Conservation (phyloP, 2,329 filamentous ascomycete genomes). For the Scedosporium aurantiacum region DNA sequence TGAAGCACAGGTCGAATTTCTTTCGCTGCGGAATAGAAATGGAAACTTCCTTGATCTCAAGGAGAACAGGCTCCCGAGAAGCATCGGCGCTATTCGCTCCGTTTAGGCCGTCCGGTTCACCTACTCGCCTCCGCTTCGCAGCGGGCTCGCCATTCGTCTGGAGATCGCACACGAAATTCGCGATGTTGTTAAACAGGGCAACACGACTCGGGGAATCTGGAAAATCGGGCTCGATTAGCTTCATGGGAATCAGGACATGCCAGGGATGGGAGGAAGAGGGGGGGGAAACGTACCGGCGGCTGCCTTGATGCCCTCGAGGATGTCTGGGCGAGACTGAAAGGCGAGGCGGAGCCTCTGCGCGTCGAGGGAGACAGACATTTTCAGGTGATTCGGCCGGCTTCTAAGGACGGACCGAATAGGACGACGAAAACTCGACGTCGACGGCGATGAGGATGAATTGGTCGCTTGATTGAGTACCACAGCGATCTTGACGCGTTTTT, state of each 20-base stretch:
- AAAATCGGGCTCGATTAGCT: background rate
- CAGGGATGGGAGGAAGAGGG: background rate
- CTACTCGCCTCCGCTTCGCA: conserved; percentile 42
- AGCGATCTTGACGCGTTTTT: background rate
- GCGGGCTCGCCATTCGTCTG: conserved; percentile 31
- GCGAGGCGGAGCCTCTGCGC: conserved; percentile 36
- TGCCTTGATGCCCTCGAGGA: conserved; percentile 40
- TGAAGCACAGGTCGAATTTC: conserved; percentile 56
- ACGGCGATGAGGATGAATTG: background rate
- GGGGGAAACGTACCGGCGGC: conserved; percentile 34
- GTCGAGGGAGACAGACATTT: conserved; percentile 36
- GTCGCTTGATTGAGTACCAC: background rate
- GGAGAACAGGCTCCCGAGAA: conserved; percentile 38
- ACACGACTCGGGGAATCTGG: conserved; percentile 39
- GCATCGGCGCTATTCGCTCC: conserved; percentile 22
- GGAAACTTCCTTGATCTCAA: conserved; percentile 56
- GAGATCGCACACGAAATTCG: conserved; percentile 35
- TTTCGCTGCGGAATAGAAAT: conserved; percentile 58
- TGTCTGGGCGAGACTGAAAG: conserved; percentile 45
- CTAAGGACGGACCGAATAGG: background rate
- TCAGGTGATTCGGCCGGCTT: background rate
- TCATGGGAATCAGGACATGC: background rate
- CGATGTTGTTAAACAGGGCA: conserved; percentile 46
- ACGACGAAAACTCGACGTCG: background rate
- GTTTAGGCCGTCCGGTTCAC: conserved; percentile 20